Base-by-base conservation (phyloP, 345 rosid genomes). In the Clausena lansium region DNA sequence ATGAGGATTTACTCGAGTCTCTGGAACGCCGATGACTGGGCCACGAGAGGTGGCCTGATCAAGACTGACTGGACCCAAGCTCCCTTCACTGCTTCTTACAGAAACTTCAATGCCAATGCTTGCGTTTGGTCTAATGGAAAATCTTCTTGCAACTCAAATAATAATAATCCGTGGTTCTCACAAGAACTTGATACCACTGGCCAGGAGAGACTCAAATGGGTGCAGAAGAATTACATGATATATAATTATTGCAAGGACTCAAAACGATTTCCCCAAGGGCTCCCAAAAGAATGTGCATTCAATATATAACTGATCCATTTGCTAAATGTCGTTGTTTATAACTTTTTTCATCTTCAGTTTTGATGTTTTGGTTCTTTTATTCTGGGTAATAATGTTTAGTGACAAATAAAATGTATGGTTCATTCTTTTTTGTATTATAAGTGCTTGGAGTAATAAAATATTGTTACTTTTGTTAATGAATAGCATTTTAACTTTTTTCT, bases 1-100 rank as follows among this genome's bases (percentile, higher is more conserved):
- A 88, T 88, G 89, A 84, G 79, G 58, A 47, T 83, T 2, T 79
- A 81, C 77, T 79, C 81, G 0, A 83, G 84, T 47, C 57, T 88
- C 8, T 85, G 87, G 88, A 81, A 85, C 71, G 91, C 90, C 0
- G 89, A 85, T 27, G 77, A 86, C 75, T 86, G 87, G 87, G 85
- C 89, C 4, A 84, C 89, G 8, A 81, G 87, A 38, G 89, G 88
- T 3, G 88, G 88, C 0, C 86, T 78, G 6, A 81, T 85, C 15
- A 84, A 85, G 75, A 84, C 78, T 3, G 86, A 87, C 73, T 87
- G 89, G 89, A 62, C 78, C n/a, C 64, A 67, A 50, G 86, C 90
- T 6, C 92, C 90, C 1, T 86, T 89, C 76, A 77, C 71, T 15
- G 86, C 92, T 33, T 86, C 89, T 58, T 87, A 78, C 77, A 80